Percentiles rank a stretch among this genome's conserved stretches.
Evolutionary conservation across 2,329 filamentous ascomycete species (phyloP).

Genomic region (Rutstroemia sp.): DNA sequence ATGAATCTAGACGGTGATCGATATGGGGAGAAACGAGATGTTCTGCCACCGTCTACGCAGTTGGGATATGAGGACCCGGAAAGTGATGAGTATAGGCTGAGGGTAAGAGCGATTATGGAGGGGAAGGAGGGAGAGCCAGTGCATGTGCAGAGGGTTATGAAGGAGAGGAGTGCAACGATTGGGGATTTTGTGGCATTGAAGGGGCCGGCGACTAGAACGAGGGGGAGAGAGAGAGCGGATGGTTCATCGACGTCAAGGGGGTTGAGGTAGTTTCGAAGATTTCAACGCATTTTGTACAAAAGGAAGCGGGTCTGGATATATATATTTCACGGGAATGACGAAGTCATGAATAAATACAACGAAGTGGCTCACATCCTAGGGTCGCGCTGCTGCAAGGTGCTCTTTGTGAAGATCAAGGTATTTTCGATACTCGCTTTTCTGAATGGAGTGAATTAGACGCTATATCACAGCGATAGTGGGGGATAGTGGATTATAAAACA

Average conservation of each 20-base stretch:
- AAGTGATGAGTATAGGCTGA: constrained; percentile 22
- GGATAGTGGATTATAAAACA: too few relatives aligned
- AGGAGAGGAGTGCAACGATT: background rate
- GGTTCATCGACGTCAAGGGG: background rate
- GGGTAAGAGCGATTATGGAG: constrained; percentile 26
- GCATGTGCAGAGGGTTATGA: background rate
- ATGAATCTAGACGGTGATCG: background rate
- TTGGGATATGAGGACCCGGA: constrained; percentile 29
- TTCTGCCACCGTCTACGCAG: constrained; percentile 17
- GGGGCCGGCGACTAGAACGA: background rate
- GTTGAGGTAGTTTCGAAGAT: background rate
- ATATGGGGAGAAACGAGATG: background rate
- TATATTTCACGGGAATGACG: too few relatives aligned
- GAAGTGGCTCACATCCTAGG: too few relatives aligned
- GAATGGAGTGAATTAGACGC: too few relatives aligned
- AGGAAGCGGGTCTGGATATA: background rate
- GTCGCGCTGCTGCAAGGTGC: too few relatives aligned
- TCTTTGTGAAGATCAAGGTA: too few relatives aligned
- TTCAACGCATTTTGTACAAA: background rate
- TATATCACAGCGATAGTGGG: too few relatives aligned
- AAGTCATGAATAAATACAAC: too few relatives aligned
- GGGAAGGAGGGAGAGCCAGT: constrained; percentile 21
- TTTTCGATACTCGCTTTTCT: too few relatives aligned
- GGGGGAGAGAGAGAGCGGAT: background rate
- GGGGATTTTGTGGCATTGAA: background rate